phyloP scores from a whole-genome alignment of 192 early-diverging fungal genomes.

The Radiomyces spectabilis region DNA sequence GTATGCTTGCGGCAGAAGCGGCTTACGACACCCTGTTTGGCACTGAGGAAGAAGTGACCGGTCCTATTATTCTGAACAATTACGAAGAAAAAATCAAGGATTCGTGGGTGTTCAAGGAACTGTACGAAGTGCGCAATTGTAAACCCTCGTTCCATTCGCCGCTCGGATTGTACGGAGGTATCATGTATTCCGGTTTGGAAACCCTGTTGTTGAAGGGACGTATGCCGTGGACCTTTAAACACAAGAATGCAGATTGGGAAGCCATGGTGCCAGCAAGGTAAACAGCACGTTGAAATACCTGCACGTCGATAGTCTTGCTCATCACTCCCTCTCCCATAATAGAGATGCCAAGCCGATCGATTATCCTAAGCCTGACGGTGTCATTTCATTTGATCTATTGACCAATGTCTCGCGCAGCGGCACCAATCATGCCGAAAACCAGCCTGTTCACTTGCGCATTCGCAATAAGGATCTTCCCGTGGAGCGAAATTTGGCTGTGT shows the following conservation, averaged over 20 bases:
- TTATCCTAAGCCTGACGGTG: conserved; percentile 96
- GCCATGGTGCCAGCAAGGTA: conserved; percentile 63
- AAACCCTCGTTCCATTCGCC: conserved; percentile 89
- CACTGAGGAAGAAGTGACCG: conserved; percentile 34
- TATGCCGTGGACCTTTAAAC: conserved; percentile 91
- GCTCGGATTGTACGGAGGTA: conserved; percentile 80
- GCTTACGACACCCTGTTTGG: conserved; percentile 50
- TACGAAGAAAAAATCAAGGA: conserved; percentile 79
- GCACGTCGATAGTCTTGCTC: no score
- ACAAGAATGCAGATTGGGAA: conserved; percentile 74
- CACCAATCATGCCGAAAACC: conserved; percentile 91
- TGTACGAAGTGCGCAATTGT: conserved; percentile 87
- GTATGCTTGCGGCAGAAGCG: conserved; percentile 92
- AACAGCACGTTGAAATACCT: no score
- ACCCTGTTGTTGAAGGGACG: conserved; percentile 83
- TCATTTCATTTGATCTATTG: conserved; percentile 92
- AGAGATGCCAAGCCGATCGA: conserved; percentile 75
- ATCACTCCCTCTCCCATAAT: conserved; percentile 1
- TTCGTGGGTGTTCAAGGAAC: conserved; percentile 89
- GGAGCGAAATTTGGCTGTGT: conserved; percentile 76
- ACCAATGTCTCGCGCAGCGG: conserved; percentile 88
- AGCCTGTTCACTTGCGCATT: conserved; percentile 88
- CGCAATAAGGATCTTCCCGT: conserved; percentile 71
- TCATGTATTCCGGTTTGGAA: conserved; percentile 85
- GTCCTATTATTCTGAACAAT: conserved; percentile 59